Base-by-base conservation (phyloP, 106 monocot species). In the Dendrobium huoshanense region DNA sequence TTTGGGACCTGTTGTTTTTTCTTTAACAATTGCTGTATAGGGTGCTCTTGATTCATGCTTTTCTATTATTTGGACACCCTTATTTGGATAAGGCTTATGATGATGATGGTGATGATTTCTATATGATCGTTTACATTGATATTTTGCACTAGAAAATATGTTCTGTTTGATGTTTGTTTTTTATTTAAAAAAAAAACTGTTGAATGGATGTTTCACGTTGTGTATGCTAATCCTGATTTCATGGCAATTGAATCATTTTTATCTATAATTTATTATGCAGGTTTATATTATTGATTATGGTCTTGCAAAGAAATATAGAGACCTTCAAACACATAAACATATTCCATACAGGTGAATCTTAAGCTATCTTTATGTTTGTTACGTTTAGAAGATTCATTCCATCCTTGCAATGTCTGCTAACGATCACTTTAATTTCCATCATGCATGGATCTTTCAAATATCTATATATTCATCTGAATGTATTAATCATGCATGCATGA, bases 251-350 rank as follows among this genome's bases (percentile, higher is more conserved):
- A 44, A 44, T 20, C 20, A 5, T 58, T 58, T 20, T 58, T 64
- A 64, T 64, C 22, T 64, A 64, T n/a, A 64, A 51, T 24, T 64
- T 64, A 2, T 64, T 64, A 22, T 64, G 72, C 37, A 72, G 72
- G 72, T 72, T 33, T 72, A 72, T 33, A 72, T 72, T 33, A 72
- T 72, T 72, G 72, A 72, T 40, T 72, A 37, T 33, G 72, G 72
- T 13, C 72, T 72, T 72, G 29, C 31, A 4, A 72, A 72, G 72
- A 72, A 72, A 72, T 72, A 40, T 40, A 72, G 72, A 72, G 72
- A 72, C 37, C 33, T 33, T n/a, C 72, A 72, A 72, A 72, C 72
- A 37, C 72, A 72, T 72, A 72, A 72, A 40, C 72, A 72, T 37
- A 72, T 72, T 33, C 72, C 72, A 15, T 72, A 72, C 72, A 29